Percentiles rank a stretch among this genome's conserved stretches.
phyloP scores from a whole-genome alignment of 805 yeast genomes.

The Tetrapisispora taiwanensis region DNA sequence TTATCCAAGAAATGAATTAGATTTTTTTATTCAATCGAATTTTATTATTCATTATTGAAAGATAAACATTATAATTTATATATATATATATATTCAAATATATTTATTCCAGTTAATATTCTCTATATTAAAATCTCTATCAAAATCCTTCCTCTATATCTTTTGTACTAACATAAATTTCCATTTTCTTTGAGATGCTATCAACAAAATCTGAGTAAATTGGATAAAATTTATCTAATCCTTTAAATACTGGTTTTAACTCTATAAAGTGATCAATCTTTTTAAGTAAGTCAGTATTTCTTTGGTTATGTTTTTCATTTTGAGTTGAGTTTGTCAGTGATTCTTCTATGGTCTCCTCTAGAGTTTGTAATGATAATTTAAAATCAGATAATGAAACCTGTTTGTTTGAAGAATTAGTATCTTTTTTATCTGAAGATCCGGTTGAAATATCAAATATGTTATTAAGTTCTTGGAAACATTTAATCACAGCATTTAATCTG shows the following conservation, averaged over 20 bases:
- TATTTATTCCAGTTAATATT: background rate
- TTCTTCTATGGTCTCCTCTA: constrained; percentile 38
- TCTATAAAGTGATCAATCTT: constrained; percentile 40
- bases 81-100: background rate
- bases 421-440: background rate
- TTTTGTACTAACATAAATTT: constrained; percentile 26
- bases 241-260: constrained; percentile 44
- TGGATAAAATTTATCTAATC: constrained; percentile 40
- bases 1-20: too few relatives aligned
- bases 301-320: constrained; percentile 11
- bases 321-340: constrained; percentile 30
- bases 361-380: constrained; percentile 32
- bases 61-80: background rate
- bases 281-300: constrained; percentile 30
- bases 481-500: constrained; percentile 38
- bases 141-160: constrained; percentile 14
- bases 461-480: constrained; percentile 36
- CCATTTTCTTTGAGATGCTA: constrained; percentile 32
- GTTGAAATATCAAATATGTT: constrained; percentile 29
- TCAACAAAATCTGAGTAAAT: constrained; percentile 40
- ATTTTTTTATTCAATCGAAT: too few relatives aligned
- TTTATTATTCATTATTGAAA: too few relatives aligned
- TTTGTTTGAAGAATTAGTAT: background rate
- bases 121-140: background rate
- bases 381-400: constrained; percentile 26